Evolutionary conservation across 805 yeast species (phyloP).

Genomic region (Pichia sporocuriosa): DNA sequence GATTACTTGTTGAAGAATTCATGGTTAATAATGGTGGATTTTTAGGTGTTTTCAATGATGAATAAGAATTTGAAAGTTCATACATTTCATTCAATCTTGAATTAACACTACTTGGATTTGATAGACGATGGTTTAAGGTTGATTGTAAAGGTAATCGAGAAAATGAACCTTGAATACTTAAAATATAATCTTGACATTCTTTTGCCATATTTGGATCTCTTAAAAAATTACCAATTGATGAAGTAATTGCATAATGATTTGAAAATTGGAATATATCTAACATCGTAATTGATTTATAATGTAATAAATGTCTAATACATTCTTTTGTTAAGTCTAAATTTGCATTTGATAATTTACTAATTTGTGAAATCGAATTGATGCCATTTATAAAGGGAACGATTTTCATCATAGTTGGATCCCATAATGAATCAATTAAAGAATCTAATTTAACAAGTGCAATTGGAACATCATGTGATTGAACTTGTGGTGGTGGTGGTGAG

Average conservation of each 20-base stretch:
- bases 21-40: slow-evolving; percentile 2
- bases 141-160: slow-evolving; percentile 20
- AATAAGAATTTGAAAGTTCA: not conserved
- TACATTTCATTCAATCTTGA: not conserved
- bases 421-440: slow-evolving; percentile 73
- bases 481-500: slow-evolving; percentile 70
- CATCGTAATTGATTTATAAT: slow-evolving; percentile 77
- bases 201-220: slow-evolving; percentile 58
- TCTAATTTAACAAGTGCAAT: slow-evolving; percentile 74
- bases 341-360: slow-evolving; percentile 74
- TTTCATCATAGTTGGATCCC: slow-evolving; percentile 96
- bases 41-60: not conserved
- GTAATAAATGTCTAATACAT: slow-evolving; percentile 86
- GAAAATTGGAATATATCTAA: slow-evolving; percentile 85
- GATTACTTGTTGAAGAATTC: slow-evolving; percentile 7
- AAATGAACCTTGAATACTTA: slow-evolving; percentile 36
- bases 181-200: slow-evolving; percentile 82
- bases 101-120: slow-evolving; percentile 3
- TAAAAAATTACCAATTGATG: slow-evolving; percentile 62
- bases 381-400: slow-evolving; percentile 86
- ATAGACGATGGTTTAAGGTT: slow-evolving; percentile 11
- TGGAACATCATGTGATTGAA: slow-evolving; percentile 84
- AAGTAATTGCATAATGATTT: slow-evolving; percentile 85
- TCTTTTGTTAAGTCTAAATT: slow-evolving; percentile 72
- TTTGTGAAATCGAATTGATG: slow-evolving; percentile 69